These are phyloP conservation scores for Dictyostelium intermedium DNA, from an alignment of 78 protist species.

Conservation along the genomic window DNA sequence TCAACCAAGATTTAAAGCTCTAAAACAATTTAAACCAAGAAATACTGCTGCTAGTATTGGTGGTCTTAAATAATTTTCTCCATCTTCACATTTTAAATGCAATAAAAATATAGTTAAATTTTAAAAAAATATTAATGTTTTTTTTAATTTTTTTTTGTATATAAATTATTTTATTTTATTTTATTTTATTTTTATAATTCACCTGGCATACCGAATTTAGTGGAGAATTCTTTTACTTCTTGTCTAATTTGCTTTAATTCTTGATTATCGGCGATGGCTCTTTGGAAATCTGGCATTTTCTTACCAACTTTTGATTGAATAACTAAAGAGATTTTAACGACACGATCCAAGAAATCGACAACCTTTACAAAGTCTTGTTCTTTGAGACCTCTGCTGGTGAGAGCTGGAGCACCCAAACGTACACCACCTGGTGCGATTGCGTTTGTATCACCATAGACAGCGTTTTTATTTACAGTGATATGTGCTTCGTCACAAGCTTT, in stretches of 20 bases:
- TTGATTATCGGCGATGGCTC: constrained; percentile 25
- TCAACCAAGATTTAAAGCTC: background rate
- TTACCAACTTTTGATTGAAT: constrained; percentile 81
- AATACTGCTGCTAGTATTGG: background rate
- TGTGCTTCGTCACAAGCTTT: constrained; percentile 89
- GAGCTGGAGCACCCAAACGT: constrained; percentile 96
- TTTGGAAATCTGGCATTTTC: constrained; percentile 86
- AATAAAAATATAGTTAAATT: too few species aligned
- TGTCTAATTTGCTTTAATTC: constrained; percentile 40
- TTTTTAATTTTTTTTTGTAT: too few species aligned
- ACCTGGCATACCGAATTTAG: constrained; percentile 93
- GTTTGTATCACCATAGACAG: constrained; percentile 95
- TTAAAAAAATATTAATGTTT: too few species aligned
- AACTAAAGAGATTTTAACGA: constrained; percentile 79
- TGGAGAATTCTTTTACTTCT: constrained; percentile 89
- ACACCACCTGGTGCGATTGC: constrained; percentile 98
- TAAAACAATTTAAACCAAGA: background rate
- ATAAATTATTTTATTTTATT: background rate
- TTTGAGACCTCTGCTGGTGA: constrained; percentile 96
- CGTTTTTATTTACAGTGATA: constrained; percentile 98
- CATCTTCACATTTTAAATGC: too few species aligned
- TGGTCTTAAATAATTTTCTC: background rate
- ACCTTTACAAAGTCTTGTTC: constrained; percentile 93
- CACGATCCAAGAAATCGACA: constrained; percentile 93
- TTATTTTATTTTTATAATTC: background rate